Base-by-base conservation (phyloP, 768 basidiomycete species). In the Lepiota venenata region DNA sequence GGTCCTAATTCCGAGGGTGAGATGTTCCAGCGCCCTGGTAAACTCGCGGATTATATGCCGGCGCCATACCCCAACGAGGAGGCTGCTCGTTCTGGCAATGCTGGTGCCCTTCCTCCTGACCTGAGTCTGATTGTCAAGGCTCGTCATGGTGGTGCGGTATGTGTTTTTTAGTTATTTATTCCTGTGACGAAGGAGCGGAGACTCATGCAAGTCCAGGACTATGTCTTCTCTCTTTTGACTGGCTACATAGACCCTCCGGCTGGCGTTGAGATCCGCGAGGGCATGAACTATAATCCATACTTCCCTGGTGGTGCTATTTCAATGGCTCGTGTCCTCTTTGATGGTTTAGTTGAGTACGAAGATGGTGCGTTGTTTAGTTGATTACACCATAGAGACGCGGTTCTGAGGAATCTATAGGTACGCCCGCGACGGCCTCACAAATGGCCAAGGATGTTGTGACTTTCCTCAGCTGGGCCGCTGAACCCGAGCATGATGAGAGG, bases 361-460 rank as follows among this genome's bases (percentile, higher is more conserved):
- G 97, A 99, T 67, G 93, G 93, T 88, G 20, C 10, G 12, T 47
- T 47, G 27, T 16, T 38, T 10, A 2, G 16, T 37, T 9, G 22
- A 25, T 22, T 20, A 25, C 38, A 45, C 47, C 11, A 27, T 45
- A 12, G 12, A n/a, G 25, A 16, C 27, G 27, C 57, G 5, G 58
- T 48, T 18, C 56, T 21, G 27, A 40, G 15, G 14, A n/a, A 16
- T 27, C 43, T 39, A 44, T 50, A 93, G 91, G 90, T 46, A 98
- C 97, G 3, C 94, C 97, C 12, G 92, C 96, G 11, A 99, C 97
- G 45, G 87, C 93, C 5, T 91, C 93, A 4, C 97, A 99, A 71
- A 95, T 99, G 96, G 96, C 97, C 62, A 99, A 98, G 80, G 97
- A 99, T 66, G 94, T 99, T 50, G 83, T 83, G 43, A 92, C 90